These are phyloP conservation scores for Helicostylum pulchrum DNA, from an alignment of 192 early-diverging fungal species.

Conservation along the genomic window DNA sequence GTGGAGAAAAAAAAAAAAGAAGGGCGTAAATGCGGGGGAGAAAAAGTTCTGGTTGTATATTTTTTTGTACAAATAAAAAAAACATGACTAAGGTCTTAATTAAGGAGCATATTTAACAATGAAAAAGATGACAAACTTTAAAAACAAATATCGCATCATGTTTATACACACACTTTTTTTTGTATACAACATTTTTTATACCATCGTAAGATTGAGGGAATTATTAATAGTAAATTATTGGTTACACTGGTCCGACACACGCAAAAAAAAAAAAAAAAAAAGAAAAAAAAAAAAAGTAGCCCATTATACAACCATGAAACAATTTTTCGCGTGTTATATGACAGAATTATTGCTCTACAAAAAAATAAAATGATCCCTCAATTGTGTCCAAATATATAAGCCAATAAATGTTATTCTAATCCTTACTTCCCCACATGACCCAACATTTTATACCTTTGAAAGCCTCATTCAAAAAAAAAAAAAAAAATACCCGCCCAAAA, in stretches of 20 bases:
- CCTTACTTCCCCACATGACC: not conserved
- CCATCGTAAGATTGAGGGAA: too few species aligned
- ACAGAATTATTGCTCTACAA: not conserved
- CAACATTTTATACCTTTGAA: not conserved
- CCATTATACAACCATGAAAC: too few species aligned
- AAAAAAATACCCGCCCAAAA: not conserved
- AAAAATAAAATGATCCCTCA: not conserved
- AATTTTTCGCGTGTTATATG: too few species aligned
- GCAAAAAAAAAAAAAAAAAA: not conserved
- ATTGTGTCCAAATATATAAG: not conserved
- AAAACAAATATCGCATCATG: too few species aligned
- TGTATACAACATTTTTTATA: too few species aligned
- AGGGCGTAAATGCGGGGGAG: not conserved
- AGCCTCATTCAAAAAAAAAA: not conserved
- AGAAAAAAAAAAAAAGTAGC: not conserved
- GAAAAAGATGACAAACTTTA: too few species aligned
- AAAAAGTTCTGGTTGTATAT: not conserved
- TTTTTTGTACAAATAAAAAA: not conserved
- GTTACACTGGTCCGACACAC: not conserved
- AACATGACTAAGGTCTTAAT: not conserved
- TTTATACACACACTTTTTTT: too few species aligned
- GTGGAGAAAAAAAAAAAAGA: too few species aligned
- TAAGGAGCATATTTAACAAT: not conserved
- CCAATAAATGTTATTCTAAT: not conserved
- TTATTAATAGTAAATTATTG: not conserved